These are phyloP conservation scores for Eucalyptus paniculata DNA, from an alignment of 345 rosid genomes.

Conservation along the genomic window DNA sequence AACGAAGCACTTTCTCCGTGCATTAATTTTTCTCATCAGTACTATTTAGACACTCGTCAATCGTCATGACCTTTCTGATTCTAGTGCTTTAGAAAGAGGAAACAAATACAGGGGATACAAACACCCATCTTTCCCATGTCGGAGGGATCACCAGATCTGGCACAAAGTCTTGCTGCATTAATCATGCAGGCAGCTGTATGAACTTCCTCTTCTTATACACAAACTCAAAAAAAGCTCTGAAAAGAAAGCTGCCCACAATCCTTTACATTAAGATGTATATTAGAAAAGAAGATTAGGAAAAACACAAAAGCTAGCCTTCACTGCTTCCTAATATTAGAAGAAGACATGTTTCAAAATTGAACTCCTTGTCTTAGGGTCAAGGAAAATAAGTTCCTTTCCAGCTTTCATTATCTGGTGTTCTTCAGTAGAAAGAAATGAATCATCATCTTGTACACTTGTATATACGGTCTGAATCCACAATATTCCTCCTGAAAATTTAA, in stretches of 20 bases:
- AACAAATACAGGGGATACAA: not conserved
- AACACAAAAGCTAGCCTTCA: not conserved
- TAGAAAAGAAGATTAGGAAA: not conserved
- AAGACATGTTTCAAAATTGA: not conserved
- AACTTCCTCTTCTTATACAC: not conserved
- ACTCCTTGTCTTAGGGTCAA: not conserved
- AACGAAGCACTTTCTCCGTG: not conserved
- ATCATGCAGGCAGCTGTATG: not conserved
- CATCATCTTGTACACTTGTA: not conserved
- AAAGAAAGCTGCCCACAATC: not conserved
- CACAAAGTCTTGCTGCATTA: not conserved
- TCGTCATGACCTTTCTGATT: not conserved
- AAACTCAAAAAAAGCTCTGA: not conserved
- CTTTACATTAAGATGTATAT: not conserved
- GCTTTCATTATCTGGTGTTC: not conserved
- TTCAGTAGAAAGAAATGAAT: not conserved
- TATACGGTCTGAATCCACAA: not conserved
- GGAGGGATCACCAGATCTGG: not conserved
- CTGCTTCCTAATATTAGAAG: not conserved
- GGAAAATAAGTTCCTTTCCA: not conserved
- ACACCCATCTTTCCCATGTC: not conserved
- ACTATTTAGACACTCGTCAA: not conserved
- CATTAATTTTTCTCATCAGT: not conserved
- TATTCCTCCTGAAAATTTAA: not conserved
- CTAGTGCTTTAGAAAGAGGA: not conserved